A percentile compares a stretch with the other conserved stretches of the same genome.
Evolutionary conservation across 148 eudicot species (phyloP).

Genomic region (Fagopyrum tataricum): DNA sequence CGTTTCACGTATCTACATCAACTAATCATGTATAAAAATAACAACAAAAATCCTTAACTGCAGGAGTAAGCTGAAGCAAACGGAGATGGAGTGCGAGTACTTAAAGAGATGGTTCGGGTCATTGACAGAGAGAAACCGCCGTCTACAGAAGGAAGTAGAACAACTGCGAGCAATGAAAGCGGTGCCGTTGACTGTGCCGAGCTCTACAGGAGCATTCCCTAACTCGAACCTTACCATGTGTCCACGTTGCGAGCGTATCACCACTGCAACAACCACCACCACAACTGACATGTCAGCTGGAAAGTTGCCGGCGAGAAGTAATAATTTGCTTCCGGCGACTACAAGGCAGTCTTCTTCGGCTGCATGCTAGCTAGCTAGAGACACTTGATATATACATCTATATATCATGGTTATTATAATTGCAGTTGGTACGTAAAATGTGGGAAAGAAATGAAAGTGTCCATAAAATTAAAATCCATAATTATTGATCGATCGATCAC

Average conservation of each 20-base stretch:
- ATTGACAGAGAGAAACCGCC: conserved; percentile 33
- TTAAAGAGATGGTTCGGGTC: conserved; percentile 44
- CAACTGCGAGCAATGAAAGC: conserved; percentile 37
- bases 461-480: too few relatives aligned
- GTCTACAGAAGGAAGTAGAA: conserved; percentile 41
- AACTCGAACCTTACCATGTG: conserved; percentile 38
- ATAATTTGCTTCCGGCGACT: not conserved
- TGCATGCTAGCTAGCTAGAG: conserved; percentile 3
- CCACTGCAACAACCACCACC: conserved; percentile 10
- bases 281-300: not conserved
- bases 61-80: conserved; percentile 54
- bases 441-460: not conserved
- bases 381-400: not conserved
- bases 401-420: not conserved
- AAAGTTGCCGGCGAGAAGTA: not conserved
- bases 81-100: conserved; percentile 45
- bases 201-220: conserved; percentile 18
- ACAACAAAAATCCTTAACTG: not conserved
- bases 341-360: not conserved
- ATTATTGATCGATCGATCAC: not conserved
- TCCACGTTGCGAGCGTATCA: conserved; percentile 35
- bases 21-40: not conserved
- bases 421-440: not conserved
- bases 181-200: too few relatives aligned
- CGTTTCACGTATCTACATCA: not conserved